These are phyloP conservation scores for Chalciporus piperatus DNA, from an alignment of 768 basidiomycete genomes.

Conservation along the genomic window DNA sequence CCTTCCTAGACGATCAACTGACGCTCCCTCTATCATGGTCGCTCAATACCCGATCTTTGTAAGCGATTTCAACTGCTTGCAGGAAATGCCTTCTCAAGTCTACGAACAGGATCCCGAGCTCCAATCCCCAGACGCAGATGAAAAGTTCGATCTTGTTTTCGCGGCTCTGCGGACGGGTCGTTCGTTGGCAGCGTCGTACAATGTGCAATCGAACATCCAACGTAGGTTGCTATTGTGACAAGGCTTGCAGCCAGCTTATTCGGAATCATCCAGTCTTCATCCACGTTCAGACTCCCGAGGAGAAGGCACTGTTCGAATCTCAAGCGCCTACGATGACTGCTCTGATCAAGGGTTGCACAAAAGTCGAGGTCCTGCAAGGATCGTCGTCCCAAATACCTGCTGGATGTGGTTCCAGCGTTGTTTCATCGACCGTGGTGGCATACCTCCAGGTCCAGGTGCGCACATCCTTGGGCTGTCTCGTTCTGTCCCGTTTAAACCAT, in stretches of 20 bases:
- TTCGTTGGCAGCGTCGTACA: constrained; percentile 86
- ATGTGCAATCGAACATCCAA: constrained; percentile 81
- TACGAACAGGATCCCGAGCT: constrained; percentile 54
- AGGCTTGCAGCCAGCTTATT: background rate
- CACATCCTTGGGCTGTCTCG: background rate
- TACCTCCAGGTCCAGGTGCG: constrained; percentile 84
- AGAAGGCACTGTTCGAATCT: constrained; percentile 64
- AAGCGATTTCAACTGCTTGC: constrained; percentile 29
- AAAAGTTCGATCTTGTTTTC: constrained; percentile 85
- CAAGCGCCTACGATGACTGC: constrained; percentile 75
- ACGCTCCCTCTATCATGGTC: constrained; percentile 86
- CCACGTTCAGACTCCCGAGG: constrained; percentile 60
- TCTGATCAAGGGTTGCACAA: constrained; percentile 87
- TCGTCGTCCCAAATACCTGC: constrained; percentile 65
- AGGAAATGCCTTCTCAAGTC: background rate
- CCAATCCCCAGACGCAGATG: constrained; percentile 70
- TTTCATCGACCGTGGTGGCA: constrained; percentile 71
- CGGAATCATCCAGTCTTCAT: constrained; percentile 60
- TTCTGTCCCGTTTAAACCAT: background rate
- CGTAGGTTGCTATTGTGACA: constrained; percentile 40
- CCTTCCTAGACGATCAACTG: constrained; percentile 79
- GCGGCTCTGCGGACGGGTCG: constrained; percentile 74
- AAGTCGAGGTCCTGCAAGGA: constrained; percentile 62
- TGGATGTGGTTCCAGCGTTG: constrained; percentile 83
- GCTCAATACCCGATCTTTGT: constrained; percentile 79